Percentiles rank a stretch among this genome's conserved stretches.
These are phyloP conservation scores for Albugo laibachii DNA, from an alignment of 352 stramenopile genomes.

Conservation along the genomic window DNA sequence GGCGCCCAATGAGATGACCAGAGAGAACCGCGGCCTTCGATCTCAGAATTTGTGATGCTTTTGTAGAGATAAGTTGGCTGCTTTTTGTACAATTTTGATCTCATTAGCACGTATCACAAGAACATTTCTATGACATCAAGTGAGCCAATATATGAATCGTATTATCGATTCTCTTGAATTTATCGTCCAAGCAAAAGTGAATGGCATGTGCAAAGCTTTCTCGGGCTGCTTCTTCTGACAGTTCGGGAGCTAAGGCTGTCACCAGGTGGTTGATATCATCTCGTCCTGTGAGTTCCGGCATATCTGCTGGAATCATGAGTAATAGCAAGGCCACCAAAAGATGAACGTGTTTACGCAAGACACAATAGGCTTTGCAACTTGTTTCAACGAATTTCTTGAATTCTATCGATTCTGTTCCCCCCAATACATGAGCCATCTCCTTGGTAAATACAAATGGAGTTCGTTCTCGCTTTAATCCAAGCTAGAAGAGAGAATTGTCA, in stretches of 20 bases:
- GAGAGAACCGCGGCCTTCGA: no score
- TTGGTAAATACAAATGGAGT: slow-evolving; percentile 14
- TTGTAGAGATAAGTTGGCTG: no score
- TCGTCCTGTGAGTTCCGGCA: slow-evolving; percentile 55
- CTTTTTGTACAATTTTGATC: no score
- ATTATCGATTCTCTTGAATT: slow-evolving; percentile 79
- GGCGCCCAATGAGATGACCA: no score
- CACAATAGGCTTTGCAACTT: slow-evolving; percentile 44
- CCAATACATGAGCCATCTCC: slow-evolving; percentile 14
- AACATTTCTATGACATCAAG: slow-evolving; percentile 1
- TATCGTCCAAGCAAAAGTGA: slow-evolving; percentile 58
- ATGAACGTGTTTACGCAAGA: slow-evolving; percentile 73
- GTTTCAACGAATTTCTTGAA: slow-evolving; percentile 55
- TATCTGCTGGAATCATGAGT: slow-evolving; percentile 77
- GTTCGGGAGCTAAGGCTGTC: slow-evolving; percentile 40
- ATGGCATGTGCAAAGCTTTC: slow-evolving; percentile 60
- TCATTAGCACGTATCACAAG: no score
- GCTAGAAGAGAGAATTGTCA: background rate
- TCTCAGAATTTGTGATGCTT: no score
- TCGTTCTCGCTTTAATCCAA: slow-evolving; percentile 11
- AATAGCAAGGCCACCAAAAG: slow-evolving; percentile 63
- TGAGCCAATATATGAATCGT: slow-evolving; percentile 60
- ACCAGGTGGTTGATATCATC: slow-evolving; percentile 78
- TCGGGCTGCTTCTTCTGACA: slow-evolving; percentile 37
- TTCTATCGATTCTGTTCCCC: slow-evolving; percentile 44